Evolutionary conservation across 2,329 filamentous ascomycete genomes (phyloP), one percentile per base, ranked within the genome.

Genomic region (Podosphaera leucotricha): DNA sequence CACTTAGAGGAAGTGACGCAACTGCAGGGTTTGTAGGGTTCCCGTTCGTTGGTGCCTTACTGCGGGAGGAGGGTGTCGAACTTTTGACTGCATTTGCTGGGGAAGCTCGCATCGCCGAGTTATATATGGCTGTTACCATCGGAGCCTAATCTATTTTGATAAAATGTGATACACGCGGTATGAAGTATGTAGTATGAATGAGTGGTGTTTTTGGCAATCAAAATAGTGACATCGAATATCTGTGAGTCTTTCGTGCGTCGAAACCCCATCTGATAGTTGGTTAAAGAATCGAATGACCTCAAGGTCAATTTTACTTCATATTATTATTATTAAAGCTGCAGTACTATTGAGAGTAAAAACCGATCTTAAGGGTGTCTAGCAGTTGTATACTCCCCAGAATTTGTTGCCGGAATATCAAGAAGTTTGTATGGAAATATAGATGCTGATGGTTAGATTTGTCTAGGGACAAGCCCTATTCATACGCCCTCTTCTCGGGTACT

Each of bases 111-210:
- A 52, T 51, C 44, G 50, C 48, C 38, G 55, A 50, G 49, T 47
- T 54, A 42, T 54, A 52, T 39, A 50, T 51, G 40, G 49, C 50
- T 19, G 50, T 43, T 36, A 49, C 47, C 48, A 50, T 49, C 22
- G 55, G 56, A 20, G 57, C 54, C 46, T 58, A 56, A 37, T 57
- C 57, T 55, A 59, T 57, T 20, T 45, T 53, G 49, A 44, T 37
- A 46, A 46, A 33, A 20, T 21, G 28, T 33, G 33, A 44, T 33
- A 7, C 24, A 36, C 20, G 15, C n/a, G 43, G 41, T 18, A 26
- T 8, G 19, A 37, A 6, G n/a, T 26, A 36, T 22, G 15, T 16
- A 43, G 41, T 18, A 26, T 8, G 19, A 37, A 6, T 16, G 24
- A 37, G 16, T 3, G 35, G 26, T 44, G 43, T 45, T 33, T 39